These are phyloP conservation scores for Pythium aristosporum DNA, from an alignment of 352 stramenopile species.

Conservation along the genomic window DNA sequence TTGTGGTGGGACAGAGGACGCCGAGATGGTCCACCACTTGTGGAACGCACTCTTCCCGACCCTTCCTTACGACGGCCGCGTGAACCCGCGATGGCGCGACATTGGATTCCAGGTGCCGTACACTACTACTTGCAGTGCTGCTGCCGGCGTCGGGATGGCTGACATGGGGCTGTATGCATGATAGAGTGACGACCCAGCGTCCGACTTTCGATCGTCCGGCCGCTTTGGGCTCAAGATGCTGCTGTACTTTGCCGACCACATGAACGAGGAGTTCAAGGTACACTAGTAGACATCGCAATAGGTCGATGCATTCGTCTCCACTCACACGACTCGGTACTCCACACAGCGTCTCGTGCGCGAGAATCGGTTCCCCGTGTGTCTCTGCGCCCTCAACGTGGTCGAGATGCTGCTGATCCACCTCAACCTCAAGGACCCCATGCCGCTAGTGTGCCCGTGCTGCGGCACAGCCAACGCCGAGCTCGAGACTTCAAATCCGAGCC, in stretches of 20 bases:
- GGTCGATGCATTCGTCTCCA: not conserved
- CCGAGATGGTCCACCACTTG: conserved; percentile 62
- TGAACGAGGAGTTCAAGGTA: conserved; percentile 70
- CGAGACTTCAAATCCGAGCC: conserved; percentile 51
- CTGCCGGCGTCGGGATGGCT: too few relatives aligned
- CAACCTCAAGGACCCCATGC: conserved; percentile 62
- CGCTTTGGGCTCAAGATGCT: conserved; percentile 63
- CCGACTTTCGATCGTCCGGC: conserved; percentile 59
- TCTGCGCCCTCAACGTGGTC: conserved; percentile 62
- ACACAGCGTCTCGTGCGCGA: conserved; percentile 60
- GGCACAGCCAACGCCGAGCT: conserved; percentile 66
- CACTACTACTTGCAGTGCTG: too few relatives aligned
- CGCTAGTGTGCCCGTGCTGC: conserved; percentile 65
- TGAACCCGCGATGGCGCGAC: conserved; percentile 62
- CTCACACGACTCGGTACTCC: not conserved
- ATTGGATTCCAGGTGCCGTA: conserved; percentile 58
- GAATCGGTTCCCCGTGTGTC: conserved; percentile 68
- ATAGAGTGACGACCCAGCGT: conserved; percentile 61
- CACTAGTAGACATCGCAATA: not conserved
- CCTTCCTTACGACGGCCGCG: conserved; percentile 61
- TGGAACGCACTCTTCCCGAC: conserved; percentile 66
- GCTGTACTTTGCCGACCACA: conserved; percentile 63
- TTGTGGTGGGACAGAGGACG: conserved; percentile 37
- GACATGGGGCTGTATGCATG: not conserved
- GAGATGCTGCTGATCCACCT: conserved; percentile 70